Percentiles rank a stretch among this genome's conserved stretches.
phyloP scores from a whole-genome alignment of 305 asterid species.

The Fraxinus angustifolia region DNA sequence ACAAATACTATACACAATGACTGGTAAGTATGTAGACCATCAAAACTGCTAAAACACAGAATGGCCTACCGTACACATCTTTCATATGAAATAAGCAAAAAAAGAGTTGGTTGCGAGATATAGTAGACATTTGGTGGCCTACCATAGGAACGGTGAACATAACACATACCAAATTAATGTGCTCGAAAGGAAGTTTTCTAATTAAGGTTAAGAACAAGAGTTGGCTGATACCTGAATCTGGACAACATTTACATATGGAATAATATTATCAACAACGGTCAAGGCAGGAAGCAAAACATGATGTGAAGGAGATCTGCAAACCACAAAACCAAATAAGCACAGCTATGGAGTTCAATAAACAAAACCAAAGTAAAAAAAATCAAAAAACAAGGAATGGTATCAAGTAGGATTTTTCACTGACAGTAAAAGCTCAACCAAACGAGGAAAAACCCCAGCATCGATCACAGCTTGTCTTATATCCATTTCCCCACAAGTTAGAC shows the following conservation, averaged over 20 bases:
- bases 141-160: background rate
- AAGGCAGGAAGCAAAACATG: constrained; percentile 43
- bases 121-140: no score
- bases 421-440: background rate
- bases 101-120: no score
- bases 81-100: no score
- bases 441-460: constrained; percentile 37
- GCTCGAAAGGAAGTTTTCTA: background rate
- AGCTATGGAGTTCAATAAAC: background rate
- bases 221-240: constrained; percentile 43
- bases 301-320: constrained; percentile 39
- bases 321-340: background rate
- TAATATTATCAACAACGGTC: constrained; percentile 44
- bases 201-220: background rate
- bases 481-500: constrained; percentile 38
- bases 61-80: no score
- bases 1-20: no score
- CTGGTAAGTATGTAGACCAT: no score
- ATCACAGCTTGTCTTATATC: constrained; percentile 51
- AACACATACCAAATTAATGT: background rate
- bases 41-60: no score
- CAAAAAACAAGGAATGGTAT: background rate
- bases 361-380: background rate
- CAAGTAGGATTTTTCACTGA: background rate
- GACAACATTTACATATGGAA: constrained; percentile 36